Base-by-base conservation (phyloP, 2,329 filamentous ascomycete genomes). In the Aureobasidium namibiae region DNA sequence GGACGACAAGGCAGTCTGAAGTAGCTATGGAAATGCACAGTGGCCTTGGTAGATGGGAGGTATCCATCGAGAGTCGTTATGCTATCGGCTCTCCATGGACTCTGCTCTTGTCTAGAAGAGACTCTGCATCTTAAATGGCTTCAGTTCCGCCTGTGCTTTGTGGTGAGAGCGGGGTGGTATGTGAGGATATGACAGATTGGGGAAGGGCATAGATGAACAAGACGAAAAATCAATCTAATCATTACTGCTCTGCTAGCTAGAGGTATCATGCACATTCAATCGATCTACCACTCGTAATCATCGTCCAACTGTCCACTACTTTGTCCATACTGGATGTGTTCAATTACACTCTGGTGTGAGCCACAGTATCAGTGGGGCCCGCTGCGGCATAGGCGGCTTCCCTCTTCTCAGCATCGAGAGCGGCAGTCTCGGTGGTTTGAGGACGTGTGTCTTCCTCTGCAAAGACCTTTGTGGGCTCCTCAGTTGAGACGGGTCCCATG, bases 341-440 rank as follows among this genome's bases (percentile, higher is more conserved):
- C 26, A n/a, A 33, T 45, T 56, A 56, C 29, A 56, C 52, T 39
- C 42, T 56, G 52, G 29, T 45, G 36, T 39, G 34, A 16, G 59
- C 61, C 1, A 56, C 54, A n/a, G 42, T 52, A 8, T 60, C 56
- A 14, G 34, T 48, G 21, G 60, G 41, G 21, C 56, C 61, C 11
- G 52, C 52, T 11, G 54, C 42, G 18, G 41, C 23, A 38, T 57
- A 29, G 11, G 54, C 54, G 18, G 54, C 54, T 42, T 57, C 54
- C 24, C 39, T 57, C 39, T 39, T 39, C 21, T 56, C 52, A 2
- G 64, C 66, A 34, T 64, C 63, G 0, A 67, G 54, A 24, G 60
- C 53, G 29, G 52, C 52, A 21, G 52, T 34, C 23, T 41, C 53
- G 18, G 42, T 56, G 44, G 52, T 58, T 16, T 39, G 38, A 8